Evolutionary conservation across 495 filamentous ascomycete genomes (phyloP).

Genomic region (Penicillium malachiteum): DNA sequence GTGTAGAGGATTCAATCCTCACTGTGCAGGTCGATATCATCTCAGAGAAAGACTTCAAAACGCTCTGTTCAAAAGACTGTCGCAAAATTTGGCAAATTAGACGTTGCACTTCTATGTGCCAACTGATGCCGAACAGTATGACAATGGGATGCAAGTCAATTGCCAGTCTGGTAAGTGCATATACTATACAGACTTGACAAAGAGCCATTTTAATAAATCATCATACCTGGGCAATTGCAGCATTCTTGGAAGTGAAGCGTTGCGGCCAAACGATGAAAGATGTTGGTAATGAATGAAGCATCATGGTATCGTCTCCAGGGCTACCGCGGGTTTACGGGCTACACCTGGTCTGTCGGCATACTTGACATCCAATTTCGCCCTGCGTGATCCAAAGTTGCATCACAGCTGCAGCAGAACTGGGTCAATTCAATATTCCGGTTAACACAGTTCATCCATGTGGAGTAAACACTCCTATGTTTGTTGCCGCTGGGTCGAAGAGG

Average conservation of each 20-base stretch:
- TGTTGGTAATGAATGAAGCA: slow-evolving; percentile 15
- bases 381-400: slow-evolving; percentile 18
- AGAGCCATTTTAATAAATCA: too few relatives aligned
- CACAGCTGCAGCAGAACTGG: slow-evolving; percentile 19
- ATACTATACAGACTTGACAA: too few relatives aligned
- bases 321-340: slow-evolving; percentile 21
- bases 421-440: slow-evolving; percentile 18
- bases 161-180: slow-evolving; percentile 15
- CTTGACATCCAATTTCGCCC: slow-evolving; percentile 19
- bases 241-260: slow-evolving; percentile 15
- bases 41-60: slow-evolving; percentile 11
- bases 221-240: slow-evolving; percentile 1
- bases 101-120: slow-evolving; percentile 13
- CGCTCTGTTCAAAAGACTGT: slow-evolving; percentile 6
- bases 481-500: slow-evolving; percentile 14
- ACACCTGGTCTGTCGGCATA: slow-evolving; percentile 20
- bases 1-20: slow-evolving; percentile 3
- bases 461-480: slow-evolving; percentile 19
- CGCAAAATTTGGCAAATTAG: slow-evolving; percentile 14
- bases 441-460: slow-evolving; percentile 23
- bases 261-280: slow-evolving; percentile 17
- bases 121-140: slow-evolving; percentile 16
- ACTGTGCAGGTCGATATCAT: slow-evolving; percentile 21
- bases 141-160: slow-evolving; percentile 21
- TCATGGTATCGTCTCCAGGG: slow-evolving; percentile 21